Base-by-base conservation (phyloP, 2,329 filamentous ascomycete genomes). In the Phyllosticta ampelicida region DNA sequence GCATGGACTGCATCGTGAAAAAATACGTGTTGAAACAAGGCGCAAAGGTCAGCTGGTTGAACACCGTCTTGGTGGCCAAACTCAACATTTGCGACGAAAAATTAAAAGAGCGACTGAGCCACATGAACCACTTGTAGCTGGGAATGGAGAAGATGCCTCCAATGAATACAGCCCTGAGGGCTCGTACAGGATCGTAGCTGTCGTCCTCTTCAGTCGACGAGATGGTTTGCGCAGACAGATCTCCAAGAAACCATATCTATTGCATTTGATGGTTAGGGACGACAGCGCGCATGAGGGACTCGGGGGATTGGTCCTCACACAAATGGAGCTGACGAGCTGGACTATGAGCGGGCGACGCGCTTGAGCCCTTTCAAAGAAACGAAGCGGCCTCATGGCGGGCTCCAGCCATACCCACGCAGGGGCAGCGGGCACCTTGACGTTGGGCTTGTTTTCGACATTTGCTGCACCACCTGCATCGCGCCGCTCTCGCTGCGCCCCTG, bases 11-110 rank as follows among this genome's bases (percentile, higher is more conserved):
- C 75, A 78, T 78, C 62, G 74, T 75, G 65, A 79, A 79, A 67
- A 79, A 79, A 63, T 78, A 79, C 18, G 72, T 73, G 61, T 77
- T 78, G 68, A 79, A 78, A 9, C 78, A 56, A 0, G 92, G 90
- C 1, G 91, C 89, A 74, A 95, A 96, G 65, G 84, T 74, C 11
- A 81, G 70, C 74, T 96, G 91, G 73, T 90, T 94, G 44, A 96
- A 79, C 48, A 80, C 69, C 60, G 96, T 88, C 73, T 96, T 95
- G 58, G 84, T 83, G 28, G 78, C 77, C 29, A 96, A 78, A 2
- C 87, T 90, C 53, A 89, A 72, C 44, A 81, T 65, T 64, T 85
- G 86, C 28, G 87, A 91, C 8, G 82, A 65, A 73, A 89, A 95
- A 75, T 96, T 96, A 80, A 96, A 96, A 72, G 85, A 80, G 60